Evolutionary conservation across 2,329 filamentous ascomycete species (phyloP).

Genomic region (Pseudocercospora pini-densiflorae): DNA sequence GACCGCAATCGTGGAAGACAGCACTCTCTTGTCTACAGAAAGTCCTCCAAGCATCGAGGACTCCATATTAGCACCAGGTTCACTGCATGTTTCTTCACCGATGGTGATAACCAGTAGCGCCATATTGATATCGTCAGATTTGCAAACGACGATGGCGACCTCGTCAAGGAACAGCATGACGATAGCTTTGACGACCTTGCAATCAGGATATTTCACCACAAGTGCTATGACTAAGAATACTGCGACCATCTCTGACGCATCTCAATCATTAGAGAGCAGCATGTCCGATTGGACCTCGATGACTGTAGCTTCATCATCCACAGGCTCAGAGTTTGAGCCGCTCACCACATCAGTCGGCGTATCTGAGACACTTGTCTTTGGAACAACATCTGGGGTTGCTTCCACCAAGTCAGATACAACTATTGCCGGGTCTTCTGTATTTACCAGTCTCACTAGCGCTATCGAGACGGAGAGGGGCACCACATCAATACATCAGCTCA

Average conservation of each 20-base stretch:
- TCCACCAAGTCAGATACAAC: neutral
- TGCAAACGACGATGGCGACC: neutral
- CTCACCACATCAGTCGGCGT: neutral
- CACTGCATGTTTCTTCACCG: neutral
- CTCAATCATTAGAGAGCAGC: neutral
- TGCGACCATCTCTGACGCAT: neutral
- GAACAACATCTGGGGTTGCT: neutral
- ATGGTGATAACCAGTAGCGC: neutral
- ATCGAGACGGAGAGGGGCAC: no score
- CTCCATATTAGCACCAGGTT: neutral
- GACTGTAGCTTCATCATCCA: neutral
- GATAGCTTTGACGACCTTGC: neutral
- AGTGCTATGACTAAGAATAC: neutral
- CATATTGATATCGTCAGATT: neutral
- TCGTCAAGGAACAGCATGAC: neutral
- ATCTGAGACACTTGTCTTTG: neutral
- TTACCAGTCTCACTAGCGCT: no score
- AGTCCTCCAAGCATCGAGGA: neutral
- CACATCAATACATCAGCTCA: neutral
- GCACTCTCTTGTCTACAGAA: neutral
- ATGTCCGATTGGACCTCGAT: no score
- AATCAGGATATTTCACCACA: neutral
- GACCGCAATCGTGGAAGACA: neutral
- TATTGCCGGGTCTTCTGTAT: neutral
- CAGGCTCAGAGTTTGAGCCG: neutral